Evolutionary conservation across 1,139 yeast genomes (phyloP), one percentile per base, ranked within the genome.

Genomic region (Candida pseudoviswanathii): DNA sequence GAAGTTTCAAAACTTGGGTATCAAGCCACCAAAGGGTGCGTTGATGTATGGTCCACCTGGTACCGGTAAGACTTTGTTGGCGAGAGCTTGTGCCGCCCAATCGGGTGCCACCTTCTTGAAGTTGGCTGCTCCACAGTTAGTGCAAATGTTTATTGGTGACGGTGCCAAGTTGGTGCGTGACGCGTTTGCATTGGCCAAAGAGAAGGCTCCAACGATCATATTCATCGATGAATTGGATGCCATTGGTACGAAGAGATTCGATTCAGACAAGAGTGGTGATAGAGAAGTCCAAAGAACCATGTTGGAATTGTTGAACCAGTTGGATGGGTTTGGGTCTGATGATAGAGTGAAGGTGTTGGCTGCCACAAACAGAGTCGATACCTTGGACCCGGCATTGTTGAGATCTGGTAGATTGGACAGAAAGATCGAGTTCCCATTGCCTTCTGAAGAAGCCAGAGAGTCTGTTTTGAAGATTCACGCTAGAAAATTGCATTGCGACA

Each of bases 1-100:
- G 47, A 94, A 94, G 72, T 95, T 94, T 75, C 88, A 89, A 64
- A 85, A 83, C 50, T 77, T 94, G 69, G 97, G 98, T 47, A 91
- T 94, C 62, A 92, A 89, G 68, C 96, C 99, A 4, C 99, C 99
- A 53, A 94, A 94, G 70, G 99, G 99, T 60, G 99, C 98, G 0
- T 77, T 94, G 53, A 94, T 94, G 99, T 94, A 94, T 67, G 99
- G 99, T 7, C 99, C 99, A 16, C 99, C 99, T 46, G 99, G 99
- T 64, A 94, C 99, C 1, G 99, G 99, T 68, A 94, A 94, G 71
- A 94, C 99, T 1, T 78, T 94, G 55, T 78, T 94, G 58, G 99
- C 99, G 4, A 83, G 99, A 67, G 99, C 99, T 1, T 94, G 99
- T 81, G 99, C 99, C 10, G 99, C 99, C 4, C 98, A 94, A 69